Evolutionary conservation across 306 rosid species (phyloP).

Genomic region (Oxytropis ochrocephala): DNA sequence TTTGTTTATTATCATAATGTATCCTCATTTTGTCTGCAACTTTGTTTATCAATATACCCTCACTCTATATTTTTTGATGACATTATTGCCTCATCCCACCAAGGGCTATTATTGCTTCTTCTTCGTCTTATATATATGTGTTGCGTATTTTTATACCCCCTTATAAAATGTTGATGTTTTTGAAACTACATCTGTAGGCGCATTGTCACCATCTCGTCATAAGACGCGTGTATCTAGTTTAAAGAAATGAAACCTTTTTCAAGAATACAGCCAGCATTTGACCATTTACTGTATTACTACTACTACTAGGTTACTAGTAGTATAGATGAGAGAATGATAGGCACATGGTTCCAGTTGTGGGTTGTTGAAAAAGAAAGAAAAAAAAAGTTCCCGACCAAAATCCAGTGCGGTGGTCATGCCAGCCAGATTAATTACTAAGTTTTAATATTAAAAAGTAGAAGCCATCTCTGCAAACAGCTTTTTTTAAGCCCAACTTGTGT

Average conservation of each 20-base stretch:
- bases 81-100: no score
- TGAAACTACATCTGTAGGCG: no score
- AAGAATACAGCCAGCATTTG: slow-evolving; percentile 10
- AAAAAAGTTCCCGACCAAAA: slow-evolving; percentile 19
- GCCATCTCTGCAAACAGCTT: neutral
- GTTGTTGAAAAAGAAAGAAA: slow-evolving; percentile 14
- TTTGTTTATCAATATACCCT: no score
- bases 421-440: neutral
- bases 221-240: neutral
- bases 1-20: no score
- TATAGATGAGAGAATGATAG: neutral
- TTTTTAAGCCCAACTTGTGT: slow-evolving; percentile 14
- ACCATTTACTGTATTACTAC: neutral
- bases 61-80: no score
- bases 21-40: no score
- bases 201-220: no score
- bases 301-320: neutral
- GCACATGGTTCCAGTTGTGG: slow-evolving; percentile 31
- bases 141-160: no score
- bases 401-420: slow-evolving; percentile 16
- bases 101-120: no score
- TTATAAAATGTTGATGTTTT: no score
- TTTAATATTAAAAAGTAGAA: neutral
- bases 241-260: neutral
- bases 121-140: no score